Evolutionary conservation across 768 basidiomycete species (phyloP), one percentile per base, ranked within the genome.

Genomic region (Lactarius quietus): DNA sequence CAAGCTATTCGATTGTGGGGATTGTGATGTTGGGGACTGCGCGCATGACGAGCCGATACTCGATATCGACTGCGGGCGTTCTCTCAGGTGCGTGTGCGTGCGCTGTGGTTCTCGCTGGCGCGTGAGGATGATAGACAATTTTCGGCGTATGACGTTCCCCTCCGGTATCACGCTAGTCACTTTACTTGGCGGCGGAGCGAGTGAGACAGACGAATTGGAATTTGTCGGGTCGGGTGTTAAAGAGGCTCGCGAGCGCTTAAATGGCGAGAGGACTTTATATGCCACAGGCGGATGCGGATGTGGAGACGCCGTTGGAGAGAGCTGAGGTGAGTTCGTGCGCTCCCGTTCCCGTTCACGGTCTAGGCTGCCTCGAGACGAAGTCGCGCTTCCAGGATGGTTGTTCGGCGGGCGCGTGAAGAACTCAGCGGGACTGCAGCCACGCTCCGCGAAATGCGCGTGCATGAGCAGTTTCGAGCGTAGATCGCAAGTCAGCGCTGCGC

Each of bases 401-500:
- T n/a, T n/a, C n/a, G n/a, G n/a, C n/a, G n/a, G n/a, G n/a, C n/a
- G n/a, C n/a, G n/a, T n/a, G n/a, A n/a, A n/a, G n/a, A n/a, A n/a
- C n/a, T n/a, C n/a, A n/a, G n/a, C n/a, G n/a, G n/a, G n/a, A n/a
- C 81, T 84, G 14, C 10, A 23, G 14, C 86, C 85, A 65, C 83
- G 83, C 75, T 88, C 88, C 26, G 90, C 89, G 70, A 90, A 90
- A 66, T 91, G 87, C 0, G 54, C 89, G 67, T 90, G 90, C 54
- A 86, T 75, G 53, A 93, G 77, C n/a, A 93, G 81, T 72, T 92
- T 90, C 1, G 89, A 84, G 63, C 90, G 88, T 45, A 93, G 81
- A 72, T 93, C 90, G 70, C 92, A 94, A 3, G 88, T 90, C 6
- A 88, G 87, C 10, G 90, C 86, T 1, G 92, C 89, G 65, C 88